Percentiles rank a stretch among this genome's conserved stretches.
Conservation (phyloP, 306 rosid genomes). For the Vigna reflexopilosa region DNA sequence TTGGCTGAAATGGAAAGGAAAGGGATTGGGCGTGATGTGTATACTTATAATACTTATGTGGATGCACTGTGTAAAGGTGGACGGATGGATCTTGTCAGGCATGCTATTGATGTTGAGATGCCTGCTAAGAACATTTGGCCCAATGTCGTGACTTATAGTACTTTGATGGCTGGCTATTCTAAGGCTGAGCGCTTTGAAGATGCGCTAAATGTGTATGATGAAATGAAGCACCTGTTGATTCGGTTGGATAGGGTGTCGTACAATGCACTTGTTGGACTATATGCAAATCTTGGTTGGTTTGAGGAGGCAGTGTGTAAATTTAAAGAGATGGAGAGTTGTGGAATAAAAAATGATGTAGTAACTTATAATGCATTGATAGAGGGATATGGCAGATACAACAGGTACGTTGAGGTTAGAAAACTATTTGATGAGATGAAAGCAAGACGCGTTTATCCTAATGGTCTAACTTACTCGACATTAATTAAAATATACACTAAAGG, state of each 20-base stretch:
- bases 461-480: slow-evolving; percentile 85
- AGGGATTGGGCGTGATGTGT: slow-evolving; percentile 74
- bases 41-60: slow-evolving; percentile 83
- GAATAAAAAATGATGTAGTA: slow-evolving; percentile 72
- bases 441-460: slow-evolving; percentile 60
- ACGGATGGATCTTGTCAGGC: slow-evolving; percentile 77
- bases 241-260: slow-evolving; percentile 81
- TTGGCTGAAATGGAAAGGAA: slow-evolving; percentile 71
- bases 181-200: slow-evolving; percentile 81
- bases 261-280: slow-evolving; percentile 79
- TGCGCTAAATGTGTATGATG: slow-evolving; percentile 67
- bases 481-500: slow-evolving; percentile 85
- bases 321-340: slow-evolving; percentile 82
- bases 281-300: slow-evolving; percentile 82
- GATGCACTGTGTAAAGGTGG: slow-evolving; percentile 93
- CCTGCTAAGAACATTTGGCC: slow-evolving; percentile 66
- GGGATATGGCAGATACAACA: slow-evolving; percentile 88
- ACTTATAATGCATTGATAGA: slow-evolving; percentile 86
- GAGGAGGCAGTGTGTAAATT: slow-evolving; percentile 68
- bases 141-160: slow-evolving; percentile 87
- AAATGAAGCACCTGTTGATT: slow-evolving; percentile 71
- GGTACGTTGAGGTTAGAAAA: slow-evolving; percentile 64
- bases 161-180: slow-evolving; percentile 91
- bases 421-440: slow-evolving; percentile 69
- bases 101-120: slow-evolving; percentile 70